Evolutionary conservation across 2,329 filamentous ascomycete genomes (phyloP), one percentile per base, ranked within the genome.

Genomic region (Acephala macrosclerotiorum): DNA sequence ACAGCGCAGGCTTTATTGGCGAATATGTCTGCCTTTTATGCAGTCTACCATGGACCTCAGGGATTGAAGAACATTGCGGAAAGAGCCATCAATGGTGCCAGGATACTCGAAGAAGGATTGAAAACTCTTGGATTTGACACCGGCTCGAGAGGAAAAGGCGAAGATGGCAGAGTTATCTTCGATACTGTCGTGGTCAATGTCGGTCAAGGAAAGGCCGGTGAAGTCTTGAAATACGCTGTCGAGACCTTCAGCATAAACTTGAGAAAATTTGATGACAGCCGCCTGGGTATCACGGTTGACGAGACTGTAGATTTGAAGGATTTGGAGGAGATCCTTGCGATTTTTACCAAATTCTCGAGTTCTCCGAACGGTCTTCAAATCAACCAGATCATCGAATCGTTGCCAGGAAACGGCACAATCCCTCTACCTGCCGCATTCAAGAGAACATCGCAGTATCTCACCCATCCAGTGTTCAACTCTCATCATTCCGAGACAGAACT

Each of bases 21-120:
- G 42, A 98, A 98, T 79, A 97, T 97, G 93, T 95, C 89, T 72
- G 93, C 94, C 62, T 91, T 97, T 82, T 98, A 97, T 76, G 94
- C 94, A 60, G 85, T 97, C 61, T 98, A 97, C 79, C 95, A 98
- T 77, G 95, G 95, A 3, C 95, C 95, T 0, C 80, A 88, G 61
- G 94, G 94, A 20, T 81, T 98, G 59, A 93, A 89, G 79, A 86
- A 88, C 16, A 97, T 97, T 76, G 94, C 95, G 0, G 87, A 94
- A 77, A 88, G 90, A 70, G 87, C 92, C 70, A 87, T 93, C 72
- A 87, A 89, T 33, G 89, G 90, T 75, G 88, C 93, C 29, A 86
- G 89, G 68, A 84, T 91, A 38, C 77, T 96, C 16, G 89, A 93
- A 75, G 82, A 86, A 60, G 87, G 87, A 29, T 82, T 94, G 6